Evolutionary conservation across 345 rosid species (phyloP).

Genomic region (Toxicodendron radicans): DNA sequence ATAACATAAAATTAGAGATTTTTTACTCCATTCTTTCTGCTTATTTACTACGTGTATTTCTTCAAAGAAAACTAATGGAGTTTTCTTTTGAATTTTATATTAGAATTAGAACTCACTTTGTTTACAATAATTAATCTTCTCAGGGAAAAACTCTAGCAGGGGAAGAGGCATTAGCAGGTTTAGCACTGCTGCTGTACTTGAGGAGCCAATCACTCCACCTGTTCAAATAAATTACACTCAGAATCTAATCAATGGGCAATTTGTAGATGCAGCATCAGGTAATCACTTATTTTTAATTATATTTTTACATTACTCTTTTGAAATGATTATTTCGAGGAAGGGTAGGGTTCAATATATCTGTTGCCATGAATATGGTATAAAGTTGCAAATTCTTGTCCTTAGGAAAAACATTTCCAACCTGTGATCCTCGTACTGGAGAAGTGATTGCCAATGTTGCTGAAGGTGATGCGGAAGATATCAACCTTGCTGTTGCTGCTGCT

Average conservation of each 20-base stretch:
- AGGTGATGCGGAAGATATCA: slow-evolving; percentile 62
- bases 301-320: not conserved
- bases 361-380: not conserved
- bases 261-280: slow-evolving; percentile 93
- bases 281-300: not conserved
- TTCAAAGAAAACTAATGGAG: not conserved
- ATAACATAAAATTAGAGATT: not conserved
- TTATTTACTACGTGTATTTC: not conserved
- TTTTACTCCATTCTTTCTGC: not conserved
- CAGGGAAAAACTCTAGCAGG: slow-evolving; percentile 41
- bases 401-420: slow-evolving; percentile 67
- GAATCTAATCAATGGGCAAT: slow-evolving; percentile 78
- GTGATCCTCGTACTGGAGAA: slow-evolving; percentile 70
- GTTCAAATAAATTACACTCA: slow-evolving; percentile 66
- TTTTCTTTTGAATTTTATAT: not conserved
- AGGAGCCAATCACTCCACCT: slow-evolving; percentile 63
- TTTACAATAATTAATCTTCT: slow-evolving; percentile 11
- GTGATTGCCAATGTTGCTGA: slow-evolving; percentile 74
- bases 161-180: slow-evolving; percentile 44
- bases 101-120: not conserved
- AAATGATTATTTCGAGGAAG: not conserved
- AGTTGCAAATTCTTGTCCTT: slow-evolving; percentile 9
- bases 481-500: slow-evolving; percentile 70
- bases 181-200: slow-evolving; percentile 61
- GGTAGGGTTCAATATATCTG: not conserved